These are phyloP conservation scores for Discostella stelligeroides DNA, from an alignment of 108 stramenopile species.

Conservation along the genomic window DNA sequence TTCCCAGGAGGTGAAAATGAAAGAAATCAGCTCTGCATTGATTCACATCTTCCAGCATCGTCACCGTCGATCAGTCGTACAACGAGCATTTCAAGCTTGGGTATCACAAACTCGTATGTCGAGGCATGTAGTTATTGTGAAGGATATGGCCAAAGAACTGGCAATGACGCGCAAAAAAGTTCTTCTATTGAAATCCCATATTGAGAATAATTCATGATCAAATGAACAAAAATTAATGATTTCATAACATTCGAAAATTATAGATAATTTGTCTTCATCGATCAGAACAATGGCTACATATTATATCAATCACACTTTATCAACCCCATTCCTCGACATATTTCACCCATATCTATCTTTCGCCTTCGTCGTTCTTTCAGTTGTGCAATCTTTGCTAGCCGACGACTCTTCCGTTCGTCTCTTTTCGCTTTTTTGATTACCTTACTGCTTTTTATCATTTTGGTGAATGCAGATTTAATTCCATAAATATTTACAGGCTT, in stretches of 20 bases:
- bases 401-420: background rate
- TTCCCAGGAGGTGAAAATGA: constrained; percentile 20
- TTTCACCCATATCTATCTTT: background rate
- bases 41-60: constrained; percentile 25
- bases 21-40: constrained; percentile 22
- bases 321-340: background rate
- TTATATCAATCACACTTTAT: background rate
- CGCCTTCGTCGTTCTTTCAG: background rate
- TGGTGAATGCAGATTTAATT: background rate
- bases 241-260: background rate
- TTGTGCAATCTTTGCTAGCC: background rate
- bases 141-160: constrained; percentile 48
- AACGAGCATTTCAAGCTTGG: constrained; percentile 32
- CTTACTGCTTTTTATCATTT: background rate
- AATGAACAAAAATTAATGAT: background rate
- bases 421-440: background rate
- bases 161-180: constrained; percentile 33
- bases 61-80: constrained; percentile 4
- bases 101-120: constrained; percentile 26
- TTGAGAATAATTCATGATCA: constrained; percentile 9
- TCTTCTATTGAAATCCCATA: constrained; percentile 38
- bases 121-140: constrained; percentile 36
- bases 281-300: background rate
- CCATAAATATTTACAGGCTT: background rate
- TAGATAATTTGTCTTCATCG: too few species aligned